phyloP scores from a whole-genome alignment of 768 basidiomycete species.

The Auriscalpium vulgare region DNA sequence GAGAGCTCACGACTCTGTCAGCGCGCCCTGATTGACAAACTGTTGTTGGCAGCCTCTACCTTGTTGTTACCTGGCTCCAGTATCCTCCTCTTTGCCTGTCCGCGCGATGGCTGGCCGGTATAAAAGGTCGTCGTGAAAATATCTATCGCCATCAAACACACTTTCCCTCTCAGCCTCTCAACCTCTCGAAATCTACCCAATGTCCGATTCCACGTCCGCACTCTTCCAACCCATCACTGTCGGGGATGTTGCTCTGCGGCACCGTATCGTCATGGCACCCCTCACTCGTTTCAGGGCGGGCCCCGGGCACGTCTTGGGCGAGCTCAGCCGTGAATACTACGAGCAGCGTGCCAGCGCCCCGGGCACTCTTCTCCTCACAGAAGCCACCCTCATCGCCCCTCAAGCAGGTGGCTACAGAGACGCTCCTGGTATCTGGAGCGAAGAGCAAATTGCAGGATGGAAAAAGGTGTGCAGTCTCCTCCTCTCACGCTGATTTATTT shows the following conservation, averaged over 20 bases:
- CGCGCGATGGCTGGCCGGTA: no score
- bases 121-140: no score
- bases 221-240: conserved; percentile 43
- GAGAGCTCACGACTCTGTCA: no score
- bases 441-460: conserved; percentile 49
- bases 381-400: conserved; percentile 45
- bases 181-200: no score
- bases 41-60: no score
- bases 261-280: conserved; percentile 38
- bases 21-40: no score
- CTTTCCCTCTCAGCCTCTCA: no score
- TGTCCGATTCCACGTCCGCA: background rate
- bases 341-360: no score
- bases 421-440: conserved; percentile 57
- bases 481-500: background rate
- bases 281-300: background rate
- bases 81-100: no score
- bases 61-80: no score
- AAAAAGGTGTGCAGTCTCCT: conserved; percentile 27
- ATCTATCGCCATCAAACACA: no score
- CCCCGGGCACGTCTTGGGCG: conserved; percentile 24
- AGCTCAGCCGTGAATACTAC: conserved; percentile 19
- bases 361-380: conserved; percentile 43
- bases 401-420: conserved; percentile 41
- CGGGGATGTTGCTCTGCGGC: conserved; percentile 33